Evolutionary conservation across 257 asterid species (phyloP), one percentile per base, ranked within the genome.

Genomic region (Anisodus tanguticus): DNA sequence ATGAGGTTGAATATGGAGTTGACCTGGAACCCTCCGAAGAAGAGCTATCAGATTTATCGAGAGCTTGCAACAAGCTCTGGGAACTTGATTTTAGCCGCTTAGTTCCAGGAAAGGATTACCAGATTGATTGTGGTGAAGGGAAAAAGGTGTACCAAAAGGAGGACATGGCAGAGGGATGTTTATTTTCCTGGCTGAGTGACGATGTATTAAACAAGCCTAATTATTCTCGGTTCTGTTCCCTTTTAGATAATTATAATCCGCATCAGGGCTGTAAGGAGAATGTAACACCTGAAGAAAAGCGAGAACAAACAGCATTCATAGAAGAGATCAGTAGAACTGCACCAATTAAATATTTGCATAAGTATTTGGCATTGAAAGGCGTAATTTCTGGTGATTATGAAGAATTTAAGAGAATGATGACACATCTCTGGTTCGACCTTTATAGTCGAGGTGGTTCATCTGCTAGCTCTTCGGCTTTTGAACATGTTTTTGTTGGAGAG

Each of bases 401-500:
- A 76, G 97, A 92, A 8, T 94, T 95, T 79, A 95, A 95, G 93
- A 85, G 85, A 85, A 91, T 87, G 91, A 81, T 94, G 93, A 87
- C 88, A 35, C 86, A 88, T 78, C 91, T 94, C 60, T 95, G 99
- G 99, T 95, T 95, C 82, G 97, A 92, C 81, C 97, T 93, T 85
- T 95, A 89, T 87, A 93, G 93, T 70, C 88, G 99, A 88, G 97
- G 98, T 43, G 98, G 99, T 90, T 90, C 96, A 54, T 90, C 92
- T 80, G 87, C 94, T 84, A 89, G 91, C 85, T 95, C 99, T 81
- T 95, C 98, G 35, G 99, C 99, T 88, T 95, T 95, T 88, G 99
- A 95, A 88, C 99, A 95, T 92, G 99, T 94, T 84, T 95, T 95
- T 91, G 99, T 95, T 84, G 99, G 99, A 84, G 99, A 95, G 91